Conservation (phyloP, 1,284 basidiomycete species). For the Salmacisia buchloeana region DNA sequence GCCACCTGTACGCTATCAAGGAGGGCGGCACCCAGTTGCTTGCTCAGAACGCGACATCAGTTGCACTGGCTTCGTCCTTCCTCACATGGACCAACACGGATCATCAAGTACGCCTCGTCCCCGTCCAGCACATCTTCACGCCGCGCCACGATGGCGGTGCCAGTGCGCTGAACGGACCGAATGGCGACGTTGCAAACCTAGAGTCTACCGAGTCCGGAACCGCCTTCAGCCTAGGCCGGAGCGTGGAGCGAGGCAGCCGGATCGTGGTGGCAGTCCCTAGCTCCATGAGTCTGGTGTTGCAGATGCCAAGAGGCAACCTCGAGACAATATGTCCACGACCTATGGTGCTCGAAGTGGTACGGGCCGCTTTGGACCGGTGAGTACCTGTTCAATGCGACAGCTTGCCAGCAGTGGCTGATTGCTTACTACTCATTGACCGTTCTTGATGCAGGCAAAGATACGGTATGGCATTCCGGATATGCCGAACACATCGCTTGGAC, state of each 20-base stretch:
- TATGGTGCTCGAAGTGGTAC: slow-evolving; percentile 66
- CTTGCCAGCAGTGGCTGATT: no score
- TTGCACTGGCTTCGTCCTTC: slow-evolving; percentile 71
- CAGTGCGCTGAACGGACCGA: not conserved
- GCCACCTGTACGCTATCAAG: slow-evolving; percentile 60
- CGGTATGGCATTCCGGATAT: slow-evolving; percentile 78
- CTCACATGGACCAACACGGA: slow-evolving; percentile 79
- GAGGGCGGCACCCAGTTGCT: slow-evolving; percentile 47
- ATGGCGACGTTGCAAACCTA: no score
- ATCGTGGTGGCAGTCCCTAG: slow-evolving; percentile 43
- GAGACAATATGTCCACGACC: slow-evolving; percentile 92
- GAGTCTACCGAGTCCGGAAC: no score
- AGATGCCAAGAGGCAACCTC: slow-evolving; percentile 96
- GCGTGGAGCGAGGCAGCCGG: slow-evolving; percentile 44
- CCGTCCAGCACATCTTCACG: slow-evolving; percentile 53
- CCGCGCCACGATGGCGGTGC: not conserved
- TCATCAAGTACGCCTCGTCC: slow-evolving; percentile 74
- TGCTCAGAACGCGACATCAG: slow-evolving; percentile 69
- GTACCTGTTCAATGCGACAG: not conserved
- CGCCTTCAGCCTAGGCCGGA: slow-evolving; percentile 25
- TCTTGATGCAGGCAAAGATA: slow-evolving; percentile 54
- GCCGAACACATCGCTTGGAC: slow-evolving; percentile 88
- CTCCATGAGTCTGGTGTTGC: slow-evolving; percentile 71
- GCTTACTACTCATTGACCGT: not conserved
- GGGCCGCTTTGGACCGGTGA: slow-evolving; percentile 27